Evolutionary conservation across 805 yeast genomes (phyloP).

Genomic region (Lachancea lanzarotensis): DNA sequence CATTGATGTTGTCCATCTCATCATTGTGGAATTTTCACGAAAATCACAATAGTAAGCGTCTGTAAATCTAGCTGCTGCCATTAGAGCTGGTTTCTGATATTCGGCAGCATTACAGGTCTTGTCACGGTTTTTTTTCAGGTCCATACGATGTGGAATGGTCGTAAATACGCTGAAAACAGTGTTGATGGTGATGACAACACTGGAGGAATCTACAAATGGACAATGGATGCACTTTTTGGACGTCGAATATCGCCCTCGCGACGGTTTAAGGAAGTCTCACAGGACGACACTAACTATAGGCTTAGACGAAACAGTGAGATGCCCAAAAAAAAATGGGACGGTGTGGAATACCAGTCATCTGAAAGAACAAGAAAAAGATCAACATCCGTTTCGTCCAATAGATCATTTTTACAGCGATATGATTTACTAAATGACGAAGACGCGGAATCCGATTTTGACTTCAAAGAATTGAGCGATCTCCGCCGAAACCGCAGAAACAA

Average conservation of each 20-base stretch:
- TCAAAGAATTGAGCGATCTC: neutral
- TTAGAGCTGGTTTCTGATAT: too few relatives aligned
- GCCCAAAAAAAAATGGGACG: slow-evolving; percentile 1
- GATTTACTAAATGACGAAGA: slow-evolving; percentile 21
- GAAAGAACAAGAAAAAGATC: slow-evolving; percentile 15
- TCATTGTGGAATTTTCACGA: neutral
- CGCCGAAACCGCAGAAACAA: neutral
- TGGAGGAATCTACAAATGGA: slow-evolving; percentile 25
- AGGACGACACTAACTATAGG: slow-evolving; percentile 25
- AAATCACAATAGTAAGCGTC: neutral
- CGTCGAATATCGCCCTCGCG: slow-evolving; percentile 25
- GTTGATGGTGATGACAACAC: slow-evolving; percentile 8
- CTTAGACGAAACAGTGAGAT: slow-evolving; percentile 2
- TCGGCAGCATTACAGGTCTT: neutral
- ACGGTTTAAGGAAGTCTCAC: slow-evolving; percentile 23
- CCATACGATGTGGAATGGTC: neutral
- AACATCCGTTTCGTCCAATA: slow-evolving; percentile 21
- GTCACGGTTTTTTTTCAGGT: neutral
- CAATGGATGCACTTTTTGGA: slow-evolving; percentile 30
- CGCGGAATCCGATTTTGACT: slow-evolving; percentile 4
- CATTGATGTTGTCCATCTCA: neutral
- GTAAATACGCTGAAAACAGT: neutral
- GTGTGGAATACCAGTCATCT: slow-evolving; percentile 1
- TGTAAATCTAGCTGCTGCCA: too few relatives aligned
- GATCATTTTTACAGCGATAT: slow-evolving; percentile 21